A percentile compares a stretch with the other conserved stretches of the same genome.
phyloP scores from a whole-genome alignment of 2,329 filamentous ascomycete species.

The Fusarium kyushuense region DNA sequence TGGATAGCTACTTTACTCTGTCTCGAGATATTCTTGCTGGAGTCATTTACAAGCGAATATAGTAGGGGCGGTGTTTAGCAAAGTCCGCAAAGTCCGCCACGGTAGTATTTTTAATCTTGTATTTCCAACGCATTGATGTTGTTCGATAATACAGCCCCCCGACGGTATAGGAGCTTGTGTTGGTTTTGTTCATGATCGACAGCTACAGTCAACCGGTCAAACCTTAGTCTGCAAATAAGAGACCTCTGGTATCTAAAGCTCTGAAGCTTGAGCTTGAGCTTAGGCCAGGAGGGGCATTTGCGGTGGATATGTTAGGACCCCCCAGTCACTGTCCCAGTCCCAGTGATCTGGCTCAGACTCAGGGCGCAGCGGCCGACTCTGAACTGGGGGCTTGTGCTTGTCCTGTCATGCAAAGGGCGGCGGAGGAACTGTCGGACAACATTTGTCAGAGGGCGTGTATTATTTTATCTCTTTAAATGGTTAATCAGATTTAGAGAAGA shows the following conservation, averaged over 20 bases:
- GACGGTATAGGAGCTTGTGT: background rate
- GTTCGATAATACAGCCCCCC: slow-evolving; percentile 5
- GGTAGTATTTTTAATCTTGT: background rate
- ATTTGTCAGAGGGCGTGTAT: slow-evolving; percentile 27
- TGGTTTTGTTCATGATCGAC: slow-evolving; percentile 25
- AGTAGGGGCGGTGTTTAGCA: background rate
- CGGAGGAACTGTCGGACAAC: slow-evolving; percentile 12
- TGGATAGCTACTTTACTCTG: background rate
- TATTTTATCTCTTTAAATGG: background rate
- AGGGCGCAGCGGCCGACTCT: slow-evolving; percentile 37
- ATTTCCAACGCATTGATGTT: background rate
- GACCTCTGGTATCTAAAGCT: background rate
- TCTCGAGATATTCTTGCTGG: background rate
- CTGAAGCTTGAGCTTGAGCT: slow-evolving; percentile 17
- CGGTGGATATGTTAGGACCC: too few species aligned
- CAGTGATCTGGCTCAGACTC: slow-evolving; percentile 42
- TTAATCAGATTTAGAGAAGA: background rate
- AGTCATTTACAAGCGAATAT: background rate
- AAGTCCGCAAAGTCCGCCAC: slow-evolving; percentile 19
- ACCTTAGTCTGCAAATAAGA: background rate
- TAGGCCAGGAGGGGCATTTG: background rate
- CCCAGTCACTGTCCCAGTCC: slow-evolving; percentile 15
- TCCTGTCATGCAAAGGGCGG: slow-evolving; percentile 22
- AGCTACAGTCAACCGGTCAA: slow-evolving; percentile 13
- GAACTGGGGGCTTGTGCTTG: slow-evolving; percentile 12